Evolutionary conservation across 192 early-diverging fungal genomes (phyloP).

Genomic region (Irineochytrium annulatum): DNA sequence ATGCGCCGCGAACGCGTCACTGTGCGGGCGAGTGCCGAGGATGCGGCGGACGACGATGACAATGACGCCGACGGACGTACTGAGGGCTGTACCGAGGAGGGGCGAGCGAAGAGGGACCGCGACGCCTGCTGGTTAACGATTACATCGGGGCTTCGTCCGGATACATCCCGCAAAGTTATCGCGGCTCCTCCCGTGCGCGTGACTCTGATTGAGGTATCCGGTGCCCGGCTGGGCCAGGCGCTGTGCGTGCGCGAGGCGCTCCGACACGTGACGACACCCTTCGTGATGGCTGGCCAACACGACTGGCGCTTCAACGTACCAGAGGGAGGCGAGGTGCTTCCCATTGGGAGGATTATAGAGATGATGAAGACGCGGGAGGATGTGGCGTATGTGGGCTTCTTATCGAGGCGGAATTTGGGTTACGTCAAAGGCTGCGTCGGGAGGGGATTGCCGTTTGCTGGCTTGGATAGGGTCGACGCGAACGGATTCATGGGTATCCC

Average conservation of each 20-base stretch:
- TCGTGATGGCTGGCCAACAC: conserved; percentile 29
- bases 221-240: conserved; percentile 26
- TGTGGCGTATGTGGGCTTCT: conserved; percentile 3
- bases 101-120: too few species aligned
- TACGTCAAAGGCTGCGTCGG: conserved; percentile 6
- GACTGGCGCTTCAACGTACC: conserved; percentile 27
- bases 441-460: not conserved
- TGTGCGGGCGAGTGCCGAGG: too few species aligned
- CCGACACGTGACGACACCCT: conserved; percentile 24
- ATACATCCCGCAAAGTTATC: too few species aligned
- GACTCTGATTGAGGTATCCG: too few species aligned
- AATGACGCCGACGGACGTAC: too few species aligned
- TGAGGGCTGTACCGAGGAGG: too few species aligned
- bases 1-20: too few species aligned
- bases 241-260: conserved; percentile 28
- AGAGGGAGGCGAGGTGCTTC: conserved; percentile 1
- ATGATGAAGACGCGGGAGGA: not conserved
- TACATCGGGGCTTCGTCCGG: too few species aligned
- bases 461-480: conserved; percentile 7
- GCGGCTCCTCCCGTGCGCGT: too few species aligned
- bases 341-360: conserved; percentile 16
- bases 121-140: too few species aligned
- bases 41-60: too few species aligned
- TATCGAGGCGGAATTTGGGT: conserved; percentile 17
- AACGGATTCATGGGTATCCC: conserved; percentile 7